phyloP scores from a whole-genome alignment of 2,329 filamentous ascomycete genomes.

The Parasarocladium wereldwijsianum region DNA sequence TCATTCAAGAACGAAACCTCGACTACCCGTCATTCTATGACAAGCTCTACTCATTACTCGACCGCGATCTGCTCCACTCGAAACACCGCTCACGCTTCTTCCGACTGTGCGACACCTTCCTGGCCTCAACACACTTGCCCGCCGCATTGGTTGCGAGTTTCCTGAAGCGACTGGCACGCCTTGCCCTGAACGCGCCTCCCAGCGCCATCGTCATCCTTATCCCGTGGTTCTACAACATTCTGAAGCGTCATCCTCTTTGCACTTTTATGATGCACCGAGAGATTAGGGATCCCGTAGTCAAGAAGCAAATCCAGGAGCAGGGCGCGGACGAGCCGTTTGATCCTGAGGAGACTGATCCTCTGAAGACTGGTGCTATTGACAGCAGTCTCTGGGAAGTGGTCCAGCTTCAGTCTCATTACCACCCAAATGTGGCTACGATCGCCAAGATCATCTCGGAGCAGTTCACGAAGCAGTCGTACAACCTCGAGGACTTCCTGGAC shows the following conservation, averaged over 20 bases:
- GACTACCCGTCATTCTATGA: slow-evolving; percentile 91
- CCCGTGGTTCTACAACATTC: slow-evolving; percentile 89
- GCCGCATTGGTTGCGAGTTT: slow-evolving; percentile 87
- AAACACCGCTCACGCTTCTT: slow-evolving; percentile 92
- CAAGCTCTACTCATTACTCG: slow-evolving; percentile 86
- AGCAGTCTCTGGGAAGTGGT: slow-evolving; percentile 93
- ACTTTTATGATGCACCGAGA: slow-evolving; percentile 93
- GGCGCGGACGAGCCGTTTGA: slow-evolving; percentile 62
- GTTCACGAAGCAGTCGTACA: slow-evolving; percentile 91
- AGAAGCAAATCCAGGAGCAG: slow-evolving; percentile 43
- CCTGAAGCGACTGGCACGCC: slow-evolving; percentile 77
- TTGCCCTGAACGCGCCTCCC: slow-evolving; percentile 79
- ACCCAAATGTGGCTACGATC: slow-evolving; percentile 90
- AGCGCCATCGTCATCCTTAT: slow-evolving; percentile 77
- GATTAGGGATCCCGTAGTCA: slow-evolving; percentile 40
- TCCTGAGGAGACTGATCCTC: slow-evolving; percentile 62
- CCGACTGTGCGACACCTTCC: slow-evolving; percentile 78
- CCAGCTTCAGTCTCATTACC: slow-evolving; percentile 82
- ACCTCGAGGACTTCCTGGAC: slow-evolving; percentile 93
- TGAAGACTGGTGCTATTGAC: slow-evolving; percentile 75
- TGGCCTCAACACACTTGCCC: slow-evolving; percentile 83
- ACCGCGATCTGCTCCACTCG: slow-evolving; percentile 76
- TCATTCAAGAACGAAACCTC: slow-evolving; percentile 85
- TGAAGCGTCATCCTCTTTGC: slow-evolving; percentile 78
- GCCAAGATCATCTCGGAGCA: slow-evolving; percentile 90